Conservation (phyloP, 2,329 filamentous ascomycete species). For the Calonectria multiphialidica region DNA sequence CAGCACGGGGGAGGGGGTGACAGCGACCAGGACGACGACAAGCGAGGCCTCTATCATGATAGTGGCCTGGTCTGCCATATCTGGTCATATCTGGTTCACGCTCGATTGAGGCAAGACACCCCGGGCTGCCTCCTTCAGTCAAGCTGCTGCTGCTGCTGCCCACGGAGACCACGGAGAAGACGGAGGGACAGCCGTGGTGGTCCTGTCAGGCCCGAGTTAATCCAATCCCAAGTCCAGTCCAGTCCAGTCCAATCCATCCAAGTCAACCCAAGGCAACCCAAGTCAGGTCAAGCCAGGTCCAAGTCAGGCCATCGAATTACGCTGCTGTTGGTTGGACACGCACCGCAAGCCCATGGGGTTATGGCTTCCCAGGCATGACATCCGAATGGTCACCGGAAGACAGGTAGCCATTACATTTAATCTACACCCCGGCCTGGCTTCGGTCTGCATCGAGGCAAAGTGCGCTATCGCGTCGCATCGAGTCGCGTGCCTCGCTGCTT, state of each 20-base stretch:
- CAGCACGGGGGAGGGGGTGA: not conserved
- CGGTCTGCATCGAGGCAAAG: not conserved
- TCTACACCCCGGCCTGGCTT: conserved; percentile 5
- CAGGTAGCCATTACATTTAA: conserved; percentile 4
- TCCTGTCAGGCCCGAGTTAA: conserved; percentile 21
- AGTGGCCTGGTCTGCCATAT: not conserved
- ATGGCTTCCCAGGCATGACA: conserved; percentile 6
- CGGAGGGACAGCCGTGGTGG: not conserved
- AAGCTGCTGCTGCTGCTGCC: too few relatives aligned
- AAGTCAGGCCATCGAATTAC: conserved; percentile 19
- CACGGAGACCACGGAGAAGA: not conserved
- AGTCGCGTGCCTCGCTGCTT: conserved; percentile 5
- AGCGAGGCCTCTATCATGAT: not conserved
- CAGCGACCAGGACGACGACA: not conserved
- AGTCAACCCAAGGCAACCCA: too few relatives aligned
- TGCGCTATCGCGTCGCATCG: not conserved
- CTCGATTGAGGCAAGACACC: too few relatives aligned
- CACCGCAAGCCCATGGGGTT: conserved; percentile 3
- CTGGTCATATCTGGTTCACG: not conserved
- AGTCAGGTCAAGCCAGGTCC: too few relatives aligned
- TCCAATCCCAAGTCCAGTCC: too few relatives aligned
- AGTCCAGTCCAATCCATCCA: too few relatives aligned
- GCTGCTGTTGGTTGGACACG: not conserved
- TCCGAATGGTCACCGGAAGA: conserved; percentile 26
- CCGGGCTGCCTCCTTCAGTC: not conserved